Conservation (phyloP, 306 rosid genomes). For the Notholithocarpus densiflorus region DNA sequence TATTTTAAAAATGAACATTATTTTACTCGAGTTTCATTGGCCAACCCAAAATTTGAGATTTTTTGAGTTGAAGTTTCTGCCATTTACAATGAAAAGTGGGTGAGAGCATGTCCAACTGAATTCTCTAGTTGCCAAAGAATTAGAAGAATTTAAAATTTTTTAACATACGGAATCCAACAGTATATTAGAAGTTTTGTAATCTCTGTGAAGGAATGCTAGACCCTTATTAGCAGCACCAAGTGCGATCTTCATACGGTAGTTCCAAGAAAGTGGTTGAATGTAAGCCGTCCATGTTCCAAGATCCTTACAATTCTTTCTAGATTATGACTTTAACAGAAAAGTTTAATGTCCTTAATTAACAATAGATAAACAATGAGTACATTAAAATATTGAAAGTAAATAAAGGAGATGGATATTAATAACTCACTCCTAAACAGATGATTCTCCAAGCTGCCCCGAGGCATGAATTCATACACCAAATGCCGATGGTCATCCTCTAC, state of each 20-base stretch:
- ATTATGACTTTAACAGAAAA: conserved; percentile 3
- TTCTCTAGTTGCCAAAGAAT: neutral
- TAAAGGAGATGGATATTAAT: conserved; percentile 1
- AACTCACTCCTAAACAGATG: conserved; percentile 91
- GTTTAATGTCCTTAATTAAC: neutral
- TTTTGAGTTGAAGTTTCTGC: conserved; percentile 65
- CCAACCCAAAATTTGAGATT: conserved; percentile 94
- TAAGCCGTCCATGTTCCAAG: conserved; percentile 64
- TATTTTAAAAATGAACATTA: no score
- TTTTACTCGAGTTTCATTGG: conserved; percentile 44
- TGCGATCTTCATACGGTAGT: conserved; percentile 73
- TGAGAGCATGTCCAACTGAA: conserved; percentile 22
- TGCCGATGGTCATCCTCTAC: conserved; percentile 85
- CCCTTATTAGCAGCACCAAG: conserved; percentile 80
- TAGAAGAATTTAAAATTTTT: conserved; percentile 6
- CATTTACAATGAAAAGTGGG: conserved; percentile 16
- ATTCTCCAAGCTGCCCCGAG: conserved; percentile 87
- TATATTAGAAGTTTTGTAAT: conserved; percentile 74
- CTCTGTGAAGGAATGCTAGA: conserved; percentile 92
- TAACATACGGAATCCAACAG: conserved; percentile 68
- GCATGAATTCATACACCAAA: conserved; percentile 81
- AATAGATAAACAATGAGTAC: neutral
- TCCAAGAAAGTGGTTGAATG: conserved; percentile 92
- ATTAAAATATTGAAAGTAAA: conserved; percentile 9
- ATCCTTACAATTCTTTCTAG: conserved; percentile 1